Evolutionary conservation across 345 rosid species (phyloP).

Genomic region (Syzygium oleosum): DNA sequence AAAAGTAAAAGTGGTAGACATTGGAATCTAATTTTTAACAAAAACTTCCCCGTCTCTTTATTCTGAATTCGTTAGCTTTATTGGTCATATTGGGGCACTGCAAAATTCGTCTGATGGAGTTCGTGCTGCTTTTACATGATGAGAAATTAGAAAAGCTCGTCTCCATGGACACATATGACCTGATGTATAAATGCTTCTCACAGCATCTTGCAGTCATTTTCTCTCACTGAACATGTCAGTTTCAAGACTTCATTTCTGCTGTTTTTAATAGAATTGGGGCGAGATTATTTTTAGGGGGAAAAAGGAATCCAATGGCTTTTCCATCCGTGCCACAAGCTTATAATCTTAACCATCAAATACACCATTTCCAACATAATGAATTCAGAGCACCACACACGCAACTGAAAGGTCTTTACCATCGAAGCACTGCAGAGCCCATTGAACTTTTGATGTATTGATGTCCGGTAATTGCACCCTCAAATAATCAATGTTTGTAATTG

Average conservation of each 20-base stretch:
- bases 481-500: conserved; percentile 49
- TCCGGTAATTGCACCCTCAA: conserved; percentile 60
- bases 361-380: not conserved
- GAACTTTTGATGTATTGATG: conserved; percentile 65
- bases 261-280: not conserved
- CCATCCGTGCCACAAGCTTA: not conserved
- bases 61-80: not conserved
- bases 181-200: not conserved
- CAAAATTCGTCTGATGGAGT: not conserved
- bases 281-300: not conserved
- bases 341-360: not conserved
- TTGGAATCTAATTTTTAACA: not conserved
- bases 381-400: not conserved
- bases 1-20: not conserved
- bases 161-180: not conserved
- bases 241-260: not conserved
- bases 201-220: not conserved
- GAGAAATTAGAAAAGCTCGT: not conserved
- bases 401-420: conserved; percentile 33
- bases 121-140: accelerated
- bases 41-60: not conserved
- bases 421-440: conserved; percentile 70
- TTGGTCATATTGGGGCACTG: not conserved
- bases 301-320: not conserved
- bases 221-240: not conserved